Conservation (phyloP, 2,329 filamentous ascomycete species). For the Neurospora sp. region DNA sequence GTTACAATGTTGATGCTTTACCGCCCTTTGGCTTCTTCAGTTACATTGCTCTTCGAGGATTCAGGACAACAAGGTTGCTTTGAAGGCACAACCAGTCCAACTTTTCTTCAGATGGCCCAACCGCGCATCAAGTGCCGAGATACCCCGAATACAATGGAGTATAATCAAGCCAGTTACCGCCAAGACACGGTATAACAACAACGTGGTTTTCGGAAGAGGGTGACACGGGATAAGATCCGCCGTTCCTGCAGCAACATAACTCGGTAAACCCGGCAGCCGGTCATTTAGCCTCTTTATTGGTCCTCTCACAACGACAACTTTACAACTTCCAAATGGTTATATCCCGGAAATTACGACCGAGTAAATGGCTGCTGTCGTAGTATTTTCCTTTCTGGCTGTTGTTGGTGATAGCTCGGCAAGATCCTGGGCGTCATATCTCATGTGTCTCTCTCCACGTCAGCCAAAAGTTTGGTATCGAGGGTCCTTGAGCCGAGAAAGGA, state of each 20-base stretch:
- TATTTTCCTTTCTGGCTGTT: not conserved
- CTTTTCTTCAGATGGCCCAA: not conserved
- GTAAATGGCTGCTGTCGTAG: not conserved
- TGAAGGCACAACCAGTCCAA: not conserved
- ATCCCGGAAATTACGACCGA: not conserved
- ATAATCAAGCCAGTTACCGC: too few relatives aligned
- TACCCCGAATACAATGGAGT: too few relatives aligned
- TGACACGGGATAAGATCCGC: slow-evolving; percentile 10
- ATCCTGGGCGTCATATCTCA: not conserved
- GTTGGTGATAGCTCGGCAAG: not conserved
- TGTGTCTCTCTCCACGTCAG: not conserved
- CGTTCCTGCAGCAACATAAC: slow-evolving; percentile 12
- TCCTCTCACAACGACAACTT: not conserved
- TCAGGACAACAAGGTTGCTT: not conserved
- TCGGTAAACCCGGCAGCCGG: slow-evolving; percentile 18
- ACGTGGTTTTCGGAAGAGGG: slow-evolving; percentile 9
- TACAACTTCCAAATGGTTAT: not conserved
- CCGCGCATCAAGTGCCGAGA: not conserved
- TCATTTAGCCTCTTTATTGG: slow-evolving; percentile 18
- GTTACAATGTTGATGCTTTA: not conserved
- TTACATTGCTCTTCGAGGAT: too few relatives aligned
- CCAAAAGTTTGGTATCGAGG: not conserved
- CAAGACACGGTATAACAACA: slow-evolving; percentile 10
- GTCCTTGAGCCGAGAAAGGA: not conserved
- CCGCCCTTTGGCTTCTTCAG: too few relatives aligned